Base-by-base conservation (phyloP, 2,329 filamentous ascomycete genomes). In the Hypoxylon sp. region DNA sequence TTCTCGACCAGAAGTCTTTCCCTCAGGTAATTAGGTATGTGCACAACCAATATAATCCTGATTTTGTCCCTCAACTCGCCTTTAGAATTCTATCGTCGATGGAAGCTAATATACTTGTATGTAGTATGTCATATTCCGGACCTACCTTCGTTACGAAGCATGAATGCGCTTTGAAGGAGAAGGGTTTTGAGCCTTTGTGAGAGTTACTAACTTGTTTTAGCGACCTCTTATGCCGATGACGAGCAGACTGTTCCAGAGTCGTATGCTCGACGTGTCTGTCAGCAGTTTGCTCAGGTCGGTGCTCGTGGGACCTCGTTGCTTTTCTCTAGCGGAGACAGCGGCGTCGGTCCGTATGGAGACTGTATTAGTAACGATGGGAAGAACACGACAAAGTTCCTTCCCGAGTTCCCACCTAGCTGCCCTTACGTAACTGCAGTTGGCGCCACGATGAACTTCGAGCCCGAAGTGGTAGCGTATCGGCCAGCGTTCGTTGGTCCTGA, bases 191-290 rank as follows among this genome's bases (percentile, higher is more conserved):
- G 9, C 4, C 21, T 28, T 30, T 41, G 25, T 10, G 34, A 17
- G 28, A 14, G 25, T 60, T 11, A 50, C 63, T 69, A 52, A 69
- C 52, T 43, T 45, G 11, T 10, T 11, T 11, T 17, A 69, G 67
- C 84, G 50, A 83, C 87, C 19, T 87, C 85, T 13, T 90, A 89
- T 73, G 85, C 83, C 13, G 87, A 89, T 70, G 84, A 88, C 68
- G 87, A 89, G 77, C 80, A 86, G 52, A 82, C 82, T 0, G 85
- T 89, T 0, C 86, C 86, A 2, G 68, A 67, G 5, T 77, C 80
- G 1, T 89, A 88, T 66, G 87, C 87, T 0, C 74, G 79, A 59
- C 81, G 82, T 17, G 85, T 87, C 3, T 89, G 87, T 75, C 78
- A 82, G 49, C 75, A 85, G 65, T 84, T 89, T 62, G 85, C 85